phyloP scores from a whole-genome alignment of 805 yeast species.

The Wickerhamiella musiphila region DNA sequence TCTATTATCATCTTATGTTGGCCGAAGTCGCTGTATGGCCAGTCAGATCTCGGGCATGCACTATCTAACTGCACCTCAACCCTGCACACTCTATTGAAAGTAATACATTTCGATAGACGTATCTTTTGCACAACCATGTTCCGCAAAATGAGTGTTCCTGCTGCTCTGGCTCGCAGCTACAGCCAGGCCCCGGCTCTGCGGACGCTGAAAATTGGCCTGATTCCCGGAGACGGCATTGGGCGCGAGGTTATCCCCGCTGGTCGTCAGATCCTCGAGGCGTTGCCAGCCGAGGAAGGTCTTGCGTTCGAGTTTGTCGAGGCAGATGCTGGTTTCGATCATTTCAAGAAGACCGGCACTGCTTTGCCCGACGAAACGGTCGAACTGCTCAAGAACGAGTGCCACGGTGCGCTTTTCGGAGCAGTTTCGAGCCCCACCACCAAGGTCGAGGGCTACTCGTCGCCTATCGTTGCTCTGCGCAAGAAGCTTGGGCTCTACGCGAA shows the following conservation, averaged over 20 bases:
- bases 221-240: conserved; percentile 98
- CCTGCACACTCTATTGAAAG: too few species aligned
- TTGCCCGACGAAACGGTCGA: conserved; percentile 85
- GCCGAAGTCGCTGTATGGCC: too few species aligned
- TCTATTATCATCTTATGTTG: too few species aligned
- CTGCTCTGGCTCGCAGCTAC: conserved; percentile 4
- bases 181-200: conserved; percentile 5
- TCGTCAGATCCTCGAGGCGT: conserved; percentile 62
- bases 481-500: conserved; percentile 88
- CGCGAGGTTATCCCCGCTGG: conserved; percentile 98
- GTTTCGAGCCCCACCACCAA: conserved; percentile 85
- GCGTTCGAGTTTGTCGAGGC: conserved; percentile 73
- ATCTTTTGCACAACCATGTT: too few species aligned
- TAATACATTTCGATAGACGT: too few species aligned
- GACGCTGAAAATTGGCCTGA: conserved; percentile 35
- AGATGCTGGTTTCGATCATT: conserved; percentile 88
- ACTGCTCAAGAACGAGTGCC: conserved; percentile 61
- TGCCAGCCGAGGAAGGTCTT: conserved; percentile 48
- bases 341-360: conserved; percentile 89
- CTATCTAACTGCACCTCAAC: too few species aligned
- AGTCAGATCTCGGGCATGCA: too few species aligned
- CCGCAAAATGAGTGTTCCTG: too few species aligned
- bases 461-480: conserved; percentile 96
- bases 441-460: conserved; percentile 94
- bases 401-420: conserved; percentile 96